phyloP scores from a whole-genome alignment of 2,329 filamentous ascomycete genomes.

The Elsinoe fawcettii region DNA sequence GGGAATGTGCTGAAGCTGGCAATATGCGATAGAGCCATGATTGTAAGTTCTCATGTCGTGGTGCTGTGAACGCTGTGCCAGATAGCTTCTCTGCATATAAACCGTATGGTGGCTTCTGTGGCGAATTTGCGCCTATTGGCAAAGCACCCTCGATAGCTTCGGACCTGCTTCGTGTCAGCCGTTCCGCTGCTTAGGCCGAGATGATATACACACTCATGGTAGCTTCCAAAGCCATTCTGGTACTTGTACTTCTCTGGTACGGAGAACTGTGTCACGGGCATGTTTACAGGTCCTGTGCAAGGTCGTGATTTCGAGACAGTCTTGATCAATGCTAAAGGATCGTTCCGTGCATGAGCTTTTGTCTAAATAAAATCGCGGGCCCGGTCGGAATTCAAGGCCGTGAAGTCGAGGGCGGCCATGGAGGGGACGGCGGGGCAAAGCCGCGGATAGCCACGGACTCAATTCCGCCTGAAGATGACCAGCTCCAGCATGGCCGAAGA shows the following conservation, averaged over 20 bases:
- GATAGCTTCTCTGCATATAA: slow-evolving; percentile 69
- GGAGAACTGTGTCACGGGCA: slow-evolving; percentile 58
- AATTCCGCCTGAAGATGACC: not conserved
- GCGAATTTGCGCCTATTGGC: slow-evolving; percentile 69
- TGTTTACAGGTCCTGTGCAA: slow-evolving; percentile 26
- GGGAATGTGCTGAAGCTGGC: slow-evolving; percentile 51
- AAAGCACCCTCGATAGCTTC: slow-evolving; percentile 69
- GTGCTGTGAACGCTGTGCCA: slow-evolving; percentile 53
- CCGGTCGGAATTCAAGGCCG: not conserved
- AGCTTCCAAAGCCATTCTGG: slow-evolving; percentile 67
- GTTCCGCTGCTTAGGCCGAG: not conserved
- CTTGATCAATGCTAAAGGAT: not conserved
- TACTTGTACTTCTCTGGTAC: slow-evolving; percentile 65
- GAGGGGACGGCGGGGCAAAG: not conserved
- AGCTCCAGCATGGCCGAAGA: not conserved
- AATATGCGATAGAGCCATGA: slow-evolving; percentile 52
- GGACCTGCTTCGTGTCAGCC: slow-evolving; percentile 43
- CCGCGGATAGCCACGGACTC: not conserved
- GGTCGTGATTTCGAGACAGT: not conserved
- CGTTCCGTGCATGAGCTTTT: not conserved
- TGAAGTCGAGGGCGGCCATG: not conserved
- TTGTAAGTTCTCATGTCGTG: slow-evolving; percentile 50
- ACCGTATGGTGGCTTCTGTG: slow-evolving; percentile 68
- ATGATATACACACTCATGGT: slow-evolving; percentile 58
- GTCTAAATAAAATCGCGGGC: not conserved